A percentile compares a stretch with the other conserved stretches of the same genome.
phyloP scores from a whole-genome alignment of 2,329 filamentous ascomycete genomes.

The Penicillium sp. region DNA sequence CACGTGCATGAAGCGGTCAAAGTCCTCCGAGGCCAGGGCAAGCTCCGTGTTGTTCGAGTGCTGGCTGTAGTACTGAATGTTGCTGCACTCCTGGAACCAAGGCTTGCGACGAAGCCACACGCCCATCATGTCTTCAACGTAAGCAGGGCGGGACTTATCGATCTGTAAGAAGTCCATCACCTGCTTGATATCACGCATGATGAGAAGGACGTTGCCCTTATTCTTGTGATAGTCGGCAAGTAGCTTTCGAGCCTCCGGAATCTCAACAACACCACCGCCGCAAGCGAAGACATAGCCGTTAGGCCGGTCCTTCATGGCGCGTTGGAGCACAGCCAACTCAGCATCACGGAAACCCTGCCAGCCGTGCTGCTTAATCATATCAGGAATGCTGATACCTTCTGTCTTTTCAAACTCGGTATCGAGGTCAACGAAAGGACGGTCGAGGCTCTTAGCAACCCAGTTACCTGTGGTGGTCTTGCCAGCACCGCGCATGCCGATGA shows the following conservation, averaged over 20 bases:
- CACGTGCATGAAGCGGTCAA: constrained; percentile 68
- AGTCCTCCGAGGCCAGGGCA: constrained; percentile 62
- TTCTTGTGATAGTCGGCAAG: constrained; percentile 69
- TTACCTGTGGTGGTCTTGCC: constrained; percentile 92
- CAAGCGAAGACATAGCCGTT: constrained; percentile 84
- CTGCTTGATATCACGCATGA: constrained; percentile 82
- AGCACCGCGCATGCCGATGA: constrained; percentile 95
- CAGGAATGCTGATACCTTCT: constrained; percentile 73
- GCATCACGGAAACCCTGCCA: constrained; percentile 86
- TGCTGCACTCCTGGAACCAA: constrained; percentile 92
- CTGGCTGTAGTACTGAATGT: constrained; percentile 87
- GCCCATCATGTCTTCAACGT: constrained; percentile 84
- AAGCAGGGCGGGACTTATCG: constrained; percentile 89
- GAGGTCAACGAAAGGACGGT: constrained; percentile 78
- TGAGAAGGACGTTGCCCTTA: constrained; percentile 80
- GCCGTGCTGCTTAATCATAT: constrained; percentile 74
- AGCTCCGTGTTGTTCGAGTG: constrained; percentile 53
- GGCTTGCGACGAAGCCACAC: constrained; percentile 87
- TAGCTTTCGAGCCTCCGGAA: constrained; percentile 71
- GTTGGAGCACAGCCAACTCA: constrained; percentile 71
- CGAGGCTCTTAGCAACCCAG: constrained; percentile 75
- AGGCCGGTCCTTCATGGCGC: constrained; percentile 71
- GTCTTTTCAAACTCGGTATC: constrained; percentile 80
- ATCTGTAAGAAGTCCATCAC: constrained; percentile 84
- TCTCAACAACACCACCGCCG: constrained; percentile 90